phyloP scores from a whole-genome alignment of 495 filamentous ascomycete genomes.

The Tuber umbilicatum region DNA sequence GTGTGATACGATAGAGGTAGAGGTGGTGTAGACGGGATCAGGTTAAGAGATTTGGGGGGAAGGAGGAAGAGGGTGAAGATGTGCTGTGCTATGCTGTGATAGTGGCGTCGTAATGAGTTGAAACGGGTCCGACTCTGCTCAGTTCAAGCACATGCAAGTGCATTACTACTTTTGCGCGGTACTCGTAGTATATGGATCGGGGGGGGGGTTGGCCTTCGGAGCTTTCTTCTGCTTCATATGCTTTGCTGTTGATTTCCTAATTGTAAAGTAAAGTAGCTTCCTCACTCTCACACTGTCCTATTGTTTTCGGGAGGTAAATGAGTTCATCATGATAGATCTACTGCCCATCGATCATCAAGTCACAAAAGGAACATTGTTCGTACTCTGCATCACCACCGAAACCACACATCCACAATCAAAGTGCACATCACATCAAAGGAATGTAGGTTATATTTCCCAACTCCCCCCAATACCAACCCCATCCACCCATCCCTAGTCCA shows the following conservation, averaged over 20 bases:
- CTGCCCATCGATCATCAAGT: not conserved
- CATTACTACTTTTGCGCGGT: not conserved
- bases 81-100: not conserved
- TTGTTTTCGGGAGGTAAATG: not conserved
- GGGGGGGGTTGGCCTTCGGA: not conserved
- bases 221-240: not conserved
- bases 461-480: not conserved
- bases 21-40: not conserved
- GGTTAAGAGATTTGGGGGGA: not conserved
- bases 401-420: not conserved
- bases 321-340: not conserved
- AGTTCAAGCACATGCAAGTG: not conserved
- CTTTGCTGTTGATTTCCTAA: not conserved
- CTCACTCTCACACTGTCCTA: not conserved
- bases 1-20: not conserved
- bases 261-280: not conserved
- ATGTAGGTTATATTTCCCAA: not conserved
- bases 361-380: not conserved
- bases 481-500: slow-evolving; percentile 1
- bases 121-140: not conserved
- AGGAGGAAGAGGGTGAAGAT: not conserved
- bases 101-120: not conserved
- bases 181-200: not conserved
- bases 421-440: not conserved
- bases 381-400: not conserved